Base-by-base conservation (phyloP, 768 basidiomycete species). In the Cantharellus cinnabarinus region DNA sequence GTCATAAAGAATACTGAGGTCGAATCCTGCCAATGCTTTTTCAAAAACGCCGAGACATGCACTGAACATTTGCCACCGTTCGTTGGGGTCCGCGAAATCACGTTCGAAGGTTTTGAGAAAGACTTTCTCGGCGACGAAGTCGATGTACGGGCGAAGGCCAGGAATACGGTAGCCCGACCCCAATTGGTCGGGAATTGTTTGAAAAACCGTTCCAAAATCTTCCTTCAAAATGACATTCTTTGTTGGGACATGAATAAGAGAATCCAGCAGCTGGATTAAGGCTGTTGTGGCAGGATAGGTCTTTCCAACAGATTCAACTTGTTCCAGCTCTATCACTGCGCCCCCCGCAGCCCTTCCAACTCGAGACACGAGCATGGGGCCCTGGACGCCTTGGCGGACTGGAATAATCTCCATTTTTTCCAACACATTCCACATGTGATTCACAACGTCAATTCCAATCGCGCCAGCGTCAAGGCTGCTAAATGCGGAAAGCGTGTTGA, bases 41-140 rank as follows among this genome's bases (percentile, higher is more conserved):
- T 97, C 94, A 59, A 94, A 76, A 66, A 87, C 94, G 60, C 79
- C 80, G 50, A 97, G 72, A 58, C 85, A 87, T 0, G 83, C 74
- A 63, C 93, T 89, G 58, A 90, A 85, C 68, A 86, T 82, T 64
- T 80, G 75, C 90, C 89, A 97, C 61, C 83, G 72, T 65, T 97
- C 89, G 7, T 79, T 79, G 5, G 79, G 79, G 40, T 76, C 76
- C 2, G 77, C 72, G 65, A 85, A 97, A 61, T 86, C 89, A 51
- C 91, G 76, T 51, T 73, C 76, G 10, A 80, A 75, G 50, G 88
- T 82, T 57, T 82, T 81, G 40, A 82, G 76, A 63, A 97, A 85
- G 2, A 98, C 87, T 53, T 85, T 86, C 65, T 97, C 90, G 61
- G 94, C 71, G 58, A 93, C 84, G 66, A 94, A 97, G n/a, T 77